Conservation (phyloP, 2,329 filamentous ascomycete genomes). For the Fusarium chaquense region DNA sequence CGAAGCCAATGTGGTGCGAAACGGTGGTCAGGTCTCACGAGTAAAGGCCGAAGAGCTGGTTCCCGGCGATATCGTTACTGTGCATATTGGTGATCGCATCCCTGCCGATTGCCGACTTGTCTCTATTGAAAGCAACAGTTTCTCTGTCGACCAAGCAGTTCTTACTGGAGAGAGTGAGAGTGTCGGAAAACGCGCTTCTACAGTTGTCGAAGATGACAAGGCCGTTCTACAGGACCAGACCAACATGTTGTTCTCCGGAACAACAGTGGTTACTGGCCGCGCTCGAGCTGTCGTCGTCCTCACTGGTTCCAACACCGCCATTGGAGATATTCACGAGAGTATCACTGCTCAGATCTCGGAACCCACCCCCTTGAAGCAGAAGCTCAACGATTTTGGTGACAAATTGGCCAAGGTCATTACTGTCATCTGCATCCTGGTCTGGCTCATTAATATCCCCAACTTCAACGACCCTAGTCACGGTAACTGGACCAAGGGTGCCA, state of each 20-base stretch:
- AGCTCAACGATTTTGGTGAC: constrained; percentile 98
- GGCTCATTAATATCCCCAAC: constrained; percentile 98
- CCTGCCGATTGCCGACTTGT: constrained; percentile 94
- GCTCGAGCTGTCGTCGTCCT: constrained; percentile 91
- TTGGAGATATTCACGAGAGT: constrained; percentile 98
- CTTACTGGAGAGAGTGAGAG: constrained; percentile 98
- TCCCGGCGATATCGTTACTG: constrained; percentile 89
- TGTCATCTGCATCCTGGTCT: constrained; percentile 94
- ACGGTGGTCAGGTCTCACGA: constrained; percentile 79
- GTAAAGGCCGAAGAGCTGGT: constrained; percentile 98
- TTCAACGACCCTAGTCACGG: constrained; percentile 96
- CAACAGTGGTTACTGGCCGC: constrained; percentile 94
- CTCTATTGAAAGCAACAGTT: constrained; percentile 95
- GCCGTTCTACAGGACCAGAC: constrained; percentile 97
- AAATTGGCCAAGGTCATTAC: constrained; percentile 97
- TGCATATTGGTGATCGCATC: constrained; percentile 91
- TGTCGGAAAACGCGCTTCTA: constrained; percentile 82
- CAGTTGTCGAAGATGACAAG: constrained; percentile 77
- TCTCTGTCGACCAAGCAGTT: constrained; percentile 95
- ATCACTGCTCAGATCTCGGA: constrained; percentile 98
- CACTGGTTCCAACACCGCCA: constrained; percentile 91
- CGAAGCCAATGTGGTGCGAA: constrained; percentile 91
- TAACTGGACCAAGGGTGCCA: constrained; percentile 94
- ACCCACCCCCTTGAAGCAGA: constrained; percentile 97
- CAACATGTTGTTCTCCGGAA: constrained; percentile 99